These are phyloP conservation scores for Sporothrix phasma DNA, from an alignment of 2,329 filamentous ascomycete genomes.

Conservation along the genomic window DNA sequence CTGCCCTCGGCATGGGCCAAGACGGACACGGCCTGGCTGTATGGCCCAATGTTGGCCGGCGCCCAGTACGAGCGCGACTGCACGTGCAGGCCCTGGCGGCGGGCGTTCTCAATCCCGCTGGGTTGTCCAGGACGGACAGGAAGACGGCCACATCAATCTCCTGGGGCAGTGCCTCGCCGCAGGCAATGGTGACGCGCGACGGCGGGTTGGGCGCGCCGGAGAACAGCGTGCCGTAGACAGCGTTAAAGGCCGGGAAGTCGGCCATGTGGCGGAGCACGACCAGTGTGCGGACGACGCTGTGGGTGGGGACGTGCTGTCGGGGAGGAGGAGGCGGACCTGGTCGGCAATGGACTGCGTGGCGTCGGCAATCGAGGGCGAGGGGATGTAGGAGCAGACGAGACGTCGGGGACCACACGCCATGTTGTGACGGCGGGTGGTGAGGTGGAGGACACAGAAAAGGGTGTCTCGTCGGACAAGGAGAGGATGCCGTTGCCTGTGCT, in stretches of 20 bases:
- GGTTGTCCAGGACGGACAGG: slow-evolving; percentile 10
- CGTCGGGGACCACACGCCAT: slow-evolving; percentile 25
- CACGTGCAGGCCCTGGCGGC: slow-evolving; percentile 65
- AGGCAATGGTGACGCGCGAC: slow-evolving; percentile 72
- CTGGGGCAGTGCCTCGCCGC: slow-evolving; percentile 54
- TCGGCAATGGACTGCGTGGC: slow-evolving; percentile 41
- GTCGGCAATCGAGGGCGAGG: slow-evolving; percentile 28
- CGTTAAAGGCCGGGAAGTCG: slow-evolving; percentile 68
- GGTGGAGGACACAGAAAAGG: neutral
- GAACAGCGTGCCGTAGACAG: slow-evolving; percentile 67
- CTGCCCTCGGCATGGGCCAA: slow-evolving; percentile 16
- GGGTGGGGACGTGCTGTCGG: slow-evolving; percentile 25
- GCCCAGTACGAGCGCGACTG: slow-evolving; percentile 96
- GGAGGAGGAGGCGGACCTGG: slow-evolving; percentile 30
- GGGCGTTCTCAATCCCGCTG: slow-evolving; percentile 21
- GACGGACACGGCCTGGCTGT: slow-evolving; percentile 73
- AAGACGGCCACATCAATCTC: slow-evolving; percentile 51
- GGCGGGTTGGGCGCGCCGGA: slow-evolving; percentile 64
- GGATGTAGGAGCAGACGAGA: slow-evolving; percentile 14
- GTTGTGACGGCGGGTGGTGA: neutral
- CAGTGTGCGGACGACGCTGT: slow-evolving; percentile 44
- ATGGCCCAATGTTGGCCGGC: slow-evolving; percentile 92
- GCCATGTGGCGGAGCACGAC: slow-evolving; percentile 71
- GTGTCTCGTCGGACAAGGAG: neutral
- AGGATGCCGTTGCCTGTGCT: neutral